Conservation (phyloP, 2,329 filamentous ascomycete genomes). For the Alternaria arborescens region DNA sequence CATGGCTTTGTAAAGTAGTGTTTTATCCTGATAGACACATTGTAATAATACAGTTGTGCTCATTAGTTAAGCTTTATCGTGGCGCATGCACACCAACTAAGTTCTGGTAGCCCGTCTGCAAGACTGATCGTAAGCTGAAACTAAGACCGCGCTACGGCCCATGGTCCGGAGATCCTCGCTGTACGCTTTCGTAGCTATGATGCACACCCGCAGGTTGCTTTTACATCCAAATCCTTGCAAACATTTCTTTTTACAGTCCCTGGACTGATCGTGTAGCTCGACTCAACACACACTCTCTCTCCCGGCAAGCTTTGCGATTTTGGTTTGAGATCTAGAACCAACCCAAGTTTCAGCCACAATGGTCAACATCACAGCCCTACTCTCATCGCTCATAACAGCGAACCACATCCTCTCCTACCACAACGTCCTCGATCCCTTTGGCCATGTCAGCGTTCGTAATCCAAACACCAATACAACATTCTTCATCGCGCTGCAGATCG, state of each 20-base stretch:
- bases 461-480: constrained; percentile 54
- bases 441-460: constrained; percentile 62
- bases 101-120: not conserved
- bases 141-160: not conserved
- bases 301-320: not conserved
- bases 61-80: not conserved
- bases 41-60: not conserved
- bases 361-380: constrained; percentile 37
- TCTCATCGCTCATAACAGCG: constrained; percentile 51
- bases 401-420: constrained; percentile 62
- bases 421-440: constrained; percentile 60
- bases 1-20: not conserved
- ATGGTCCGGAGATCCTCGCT: constrained; percentile 9
- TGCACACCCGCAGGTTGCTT: not conserved
- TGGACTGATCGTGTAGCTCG: not conserved
- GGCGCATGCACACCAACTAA: not conserved
- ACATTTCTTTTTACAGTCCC: not conserved
- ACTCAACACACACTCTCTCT: not conserved
- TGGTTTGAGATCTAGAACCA: not conserved
- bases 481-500: constrained; percentile 49
- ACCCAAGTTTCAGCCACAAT: constrained; percentile 7
- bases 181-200: constrained; percentile 12
- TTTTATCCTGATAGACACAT: not conserved
- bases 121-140: not conserved
- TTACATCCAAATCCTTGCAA: not conserved